Conservation (phyloP, 352 stramenopile genomes). For the Pythium dissotocum region DNA sequence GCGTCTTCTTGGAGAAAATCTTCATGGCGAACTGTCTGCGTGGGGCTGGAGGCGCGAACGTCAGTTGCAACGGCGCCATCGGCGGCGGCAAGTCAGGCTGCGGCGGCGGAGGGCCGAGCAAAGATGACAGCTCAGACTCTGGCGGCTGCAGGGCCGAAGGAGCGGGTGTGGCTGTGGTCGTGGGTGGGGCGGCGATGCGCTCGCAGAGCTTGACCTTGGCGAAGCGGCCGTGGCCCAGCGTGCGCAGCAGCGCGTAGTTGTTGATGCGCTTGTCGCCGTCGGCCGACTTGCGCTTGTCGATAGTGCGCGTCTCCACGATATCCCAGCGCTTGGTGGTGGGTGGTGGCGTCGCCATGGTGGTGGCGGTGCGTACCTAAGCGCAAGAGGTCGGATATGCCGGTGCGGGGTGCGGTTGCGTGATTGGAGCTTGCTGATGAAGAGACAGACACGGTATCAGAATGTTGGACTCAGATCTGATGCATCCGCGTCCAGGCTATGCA, state of each 20-base stretch:
- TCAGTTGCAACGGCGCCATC: conserved; percentile 10
- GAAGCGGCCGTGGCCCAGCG: conserved; percentile 75
- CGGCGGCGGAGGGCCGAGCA: not conserved
- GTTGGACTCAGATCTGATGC: not conserved
- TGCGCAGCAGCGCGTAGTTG: conserved; percentile 76
- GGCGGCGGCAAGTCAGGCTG: conserved; percentile 6
- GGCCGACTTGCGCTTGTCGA: conserved; percentile 49
- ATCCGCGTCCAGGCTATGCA: not conserved
- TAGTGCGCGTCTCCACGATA: conserved; percentile 63
- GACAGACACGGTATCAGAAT: conserved; percentile 2
- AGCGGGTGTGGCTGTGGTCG: not conserved
- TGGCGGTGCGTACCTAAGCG: too few relatives aligned
- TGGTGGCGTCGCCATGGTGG: conserved; percentile 18
- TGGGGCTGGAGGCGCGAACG: conserved; percentile 19
- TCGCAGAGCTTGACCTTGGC: conserved; percentile 87
- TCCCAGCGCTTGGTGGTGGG: conserved; percentile 41
- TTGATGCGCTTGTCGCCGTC: conserved; percentile 69
- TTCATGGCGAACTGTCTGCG: conserved; percentile 76
- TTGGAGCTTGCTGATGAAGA: conserved; percentile 3
- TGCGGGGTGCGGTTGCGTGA: not conserved
- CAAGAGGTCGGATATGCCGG: too few relatives aligned
- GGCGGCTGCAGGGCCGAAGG: not conserved
- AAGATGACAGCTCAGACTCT: not conserved
- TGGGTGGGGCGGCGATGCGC: conserved; percentile 33
- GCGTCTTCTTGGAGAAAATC: conserved; percentile 79